phyloP scores from a whole-genome alignment of 345 rosid genomes.

The Eucalyptus pauciflora region DNA sequence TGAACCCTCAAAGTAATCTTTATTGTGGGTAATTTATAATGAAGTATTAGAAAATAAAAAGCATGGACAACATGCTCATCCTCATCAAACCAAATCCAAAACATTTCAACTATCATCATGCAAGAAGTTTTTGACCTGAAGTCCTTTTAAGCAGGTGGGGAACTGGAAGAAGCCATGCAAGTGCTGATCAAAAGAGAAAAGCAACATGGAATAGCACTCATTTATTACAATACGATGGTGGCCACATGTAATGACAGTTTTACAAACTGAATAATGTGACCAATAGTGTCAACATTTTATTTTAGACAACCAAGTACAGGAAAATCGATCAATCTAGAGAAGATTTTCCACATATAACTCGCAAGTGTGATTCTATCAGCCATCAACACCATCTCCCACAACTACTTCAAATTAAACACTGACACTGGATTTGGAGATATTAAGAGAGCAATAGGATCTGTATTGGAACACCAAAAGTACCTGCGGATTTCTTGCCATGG shows the following conservation, averaged over 20 bases:
- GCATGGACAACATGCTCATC: not conserved
- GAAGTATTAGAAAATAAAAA: not conserved
- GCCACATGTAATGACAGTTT: not conserved
- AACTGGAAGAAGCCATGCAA: not conserved
- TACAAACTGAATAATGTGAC: not conserved
- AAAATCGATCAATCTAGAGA: not conserved
- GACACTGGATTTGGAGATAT: not conserved
- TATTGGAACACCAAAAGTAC: not conserved
- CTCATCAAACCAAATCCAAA: not conserved
- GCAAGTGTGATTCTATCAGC: not conserved
- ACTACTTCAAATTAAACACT: not conserved
- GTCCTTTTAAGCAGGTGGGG: not conserved
- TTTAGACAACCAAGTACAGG: not conserved
- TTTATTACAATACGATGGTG: not conserved
- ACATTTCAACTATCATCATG: not conserved
- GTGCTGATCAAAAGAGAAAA: not conserved
- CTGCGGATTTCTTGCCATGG: slow-evolving; percentile 40
- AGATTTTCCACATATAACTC: not conserved
- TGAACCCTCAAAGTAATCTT: not conserved
- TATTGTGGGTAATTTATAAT: not conserved
- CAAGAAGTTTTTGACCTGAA: not conserved
- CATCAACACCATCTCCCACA: not conserved
- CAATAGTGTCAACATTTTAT: not conserved
- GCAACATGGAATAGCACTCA: not conserved
- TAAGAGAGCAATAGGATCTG: not conserved